These are phyloP conservation scores for Mucor mucedo DNA, from an alignment of 371 early-diverging fungal species.

Conservation along the genomic window DNA sequence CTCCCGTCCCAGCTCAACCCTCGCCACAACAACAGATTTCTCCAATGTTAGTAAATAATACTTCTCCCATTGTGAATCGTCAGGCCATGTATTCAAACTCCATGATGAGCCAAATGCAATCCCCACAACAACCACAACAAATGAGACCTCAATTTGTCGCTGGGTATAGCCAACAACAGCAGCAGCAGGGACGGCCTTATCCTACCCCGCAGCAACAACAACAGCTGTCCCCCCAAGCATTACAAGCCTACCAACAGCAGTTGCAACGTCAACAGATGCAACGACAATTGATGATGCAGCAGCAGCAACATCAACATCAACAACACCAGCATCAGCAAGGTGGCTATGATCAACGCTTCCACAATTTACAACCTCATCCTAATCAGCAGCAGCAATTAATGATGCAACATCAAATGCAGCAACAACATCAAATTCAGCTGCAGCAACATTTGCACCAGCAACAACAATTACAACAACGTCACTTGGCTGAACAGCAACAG, in stretches of 20 bases:
- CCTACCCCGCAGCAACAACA: slow-evolving; percentile 27
- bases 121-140: slow-evolving; percentile 18
- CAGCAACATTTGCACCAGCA: slow-evolving; percentile 33
- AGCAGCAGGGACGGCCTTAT: slow-evolving; percentile 27
- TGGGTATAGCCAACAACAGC: slow-evolving; percentile 26
- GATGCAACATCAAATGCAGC: slow-evolving; percentile 37
- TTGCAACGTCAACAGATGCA: slow-evolving; percentile 29
- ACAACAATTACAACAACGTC: slow-evolving; percentile 35
- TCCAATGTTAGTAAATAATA: slow-evolving; percentile 23
- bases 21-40: slow-evolving; percentile 13
- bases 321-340: slow-evolving; percentile 30
- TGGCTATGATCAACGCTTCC: slow-evolving; percentile 18
- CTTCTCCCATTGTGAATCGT: slow-evolving; percentile 12
- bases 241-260: slow-evolving; percentile 27
- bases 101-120: slow-evolving; percentile 22
- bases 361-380: slow-evolving; percentile 34
- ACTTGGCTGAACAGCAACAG: slow-evolving; percentile 16
- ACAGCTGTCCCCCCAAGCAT: slow-evolving; percentile 16
- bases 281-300: slow-evolving; percentile 16
- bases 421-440: slow-evolving; percentile 23
- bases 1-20: slow-evolving; percentile 8
- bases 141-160: slow-evolving; percentile 19
- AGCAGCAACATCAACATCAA: slow-evolving; percentile 34
- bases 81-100: slow-evolving; percentile 17
- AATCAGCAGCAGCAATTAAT: slow-evolving; percentile 18